These are phyloP conservation scores for Clitoria ternatea DNA, from an alignment of 306 rosid species.

Conservation along the genomic window DNA sequence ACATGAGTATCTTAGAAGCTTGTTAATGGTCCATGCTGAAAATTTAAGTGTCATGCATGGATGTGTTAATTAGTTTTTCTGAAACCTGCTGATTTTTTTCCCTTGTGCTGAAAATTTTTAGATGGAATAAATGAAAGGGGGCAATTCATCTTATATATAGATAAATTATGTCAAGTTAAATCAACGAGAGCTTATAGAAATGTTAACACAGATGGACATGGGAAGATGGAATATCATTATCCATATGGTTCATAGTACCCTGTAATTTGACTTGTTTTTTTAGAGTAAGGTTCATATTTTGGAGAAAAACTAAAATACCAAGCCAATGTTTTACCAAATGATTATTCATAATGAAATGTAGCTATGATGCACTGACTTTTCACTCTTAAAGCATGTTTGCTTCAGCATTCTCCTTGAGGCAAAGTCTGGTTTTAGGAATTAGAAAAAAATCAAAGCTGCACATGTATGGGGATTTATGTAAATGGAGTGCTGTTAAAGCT, in stretches of 20 bases:
- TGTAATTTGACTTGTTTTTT: not conserved
- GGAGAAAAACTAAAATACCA: not conserved
- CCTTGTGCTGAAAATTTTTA: not conserved
- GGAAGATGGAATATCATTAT: not conserved
- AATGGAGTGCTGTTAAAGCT: no score
- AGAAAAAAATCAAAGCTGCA: no score
- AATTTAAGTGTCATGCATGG: not conserved
- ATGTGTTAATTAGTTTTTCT: not conserved
- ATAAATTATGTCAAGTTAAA: not conserved
- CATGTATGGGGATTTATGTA: no score
- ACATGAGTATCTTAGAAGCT: not conserved
- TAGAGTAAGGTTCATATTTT: not conserved
- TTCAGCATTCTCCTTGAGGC: no score
- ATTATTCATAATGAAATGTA: not conserved
- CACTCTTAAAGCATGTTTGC: not conserved
- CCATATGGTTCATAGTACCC: not conserved
- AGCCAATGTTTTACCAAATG: not conserved
- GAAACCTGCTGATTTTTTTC: not conserved
- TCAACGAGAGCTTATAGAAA: not conserved
- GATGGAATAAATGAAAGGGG: not conserved
- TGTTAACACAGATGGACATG: not conserved
- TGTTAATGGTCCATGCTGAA: not conserved
- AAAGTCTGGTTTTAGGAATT: no score
- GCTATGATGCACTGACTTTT: not conserved
- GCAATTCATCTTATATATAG: not conserved